These are phyloP conservation scores for Cucurbita ficifolia DNA, from an alignment of 306 rosid genomes.

Conservation along the genomic window DNA sequence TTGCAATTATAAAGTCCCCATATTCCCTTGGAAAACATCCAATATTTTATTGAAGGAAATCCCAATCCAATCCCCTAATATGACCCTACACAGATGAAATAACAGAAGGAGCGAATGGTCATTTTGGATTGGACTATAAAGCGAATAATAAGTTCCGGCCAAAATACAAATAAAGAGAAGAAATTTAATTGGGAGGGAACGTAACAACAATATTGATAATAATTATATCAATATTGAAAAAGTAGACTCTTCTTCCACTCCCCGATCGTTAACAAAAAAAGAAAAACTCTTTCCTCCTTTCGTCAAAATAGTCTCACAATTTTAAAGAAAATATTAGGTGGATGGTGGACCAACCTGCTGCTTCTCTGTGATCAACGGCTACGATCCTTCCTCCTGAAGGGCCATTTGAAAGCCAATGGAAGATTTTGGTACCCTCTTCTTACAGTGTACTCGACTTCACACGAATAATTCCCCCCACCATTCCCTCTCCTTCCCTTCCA, in stretches of 20 bases:
- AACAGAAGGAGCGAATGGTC: neutral
- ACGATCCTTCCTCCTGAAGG: neutral
- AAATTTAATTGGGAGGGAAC: neutral
- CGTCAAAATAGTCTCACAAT: constrained; percentile 1
- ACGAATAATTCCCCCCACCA: neutral
- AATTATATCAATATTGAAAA: neutral
- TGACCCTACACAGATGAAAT: neutral
- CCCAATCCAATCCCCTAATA: neutral
- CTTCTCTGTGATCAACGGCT: neutral
- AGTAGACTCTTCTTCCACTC: neutral
- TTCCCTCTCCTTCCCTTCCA: neutral
- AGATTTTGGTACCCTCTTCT: constrained; percentile 14
- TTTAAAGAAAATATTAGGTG: neutral
- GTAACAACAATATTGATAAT: neutral
- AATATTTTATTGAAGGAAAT: neutral
- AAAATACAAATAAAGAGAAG: neutral
- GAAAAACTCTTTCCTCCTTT: neutral
- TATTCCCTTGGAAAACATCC: neutral
- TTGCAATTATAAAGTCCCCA: neutral
- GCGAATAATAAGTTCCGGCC: neutral
- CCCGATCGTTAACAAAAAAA: neutral
- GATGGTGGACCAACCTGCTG: constrained; percentile 1
- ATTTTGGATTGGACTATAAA: neutral
- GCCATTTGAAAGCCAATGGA: neutral
- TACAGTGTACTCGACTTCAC: constrained; percentile 23